Conservation (phyloP, 192 early-diverging fungal species). For the Coemansia sp. region DNA sequence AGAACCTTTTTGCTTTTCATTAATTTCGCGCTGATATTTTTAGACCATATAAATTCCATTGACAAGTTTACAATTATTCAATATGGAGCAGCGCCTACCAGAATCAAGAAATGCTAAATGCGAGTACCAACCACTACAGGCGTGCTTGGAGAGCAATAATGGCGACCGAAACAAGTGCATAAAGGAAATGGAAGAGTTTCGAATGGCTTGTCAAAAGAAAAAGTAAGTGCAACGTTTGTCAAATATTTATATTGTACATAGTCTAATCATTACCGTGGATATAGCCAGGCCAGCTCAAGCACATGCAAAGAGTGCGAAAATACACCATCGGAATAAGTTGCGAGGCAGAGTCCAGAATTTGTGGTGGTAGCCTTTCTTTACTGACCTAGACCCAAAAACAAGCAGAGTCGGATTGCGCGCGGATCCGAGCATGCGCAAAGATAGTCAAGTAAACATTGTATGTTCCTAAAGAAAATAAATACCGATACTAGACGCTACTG, state of each 20-base stretch:
- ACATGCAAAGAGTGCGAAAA: conserved; percentile 2
- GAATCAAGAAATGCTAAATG: conserved; percentile 22
- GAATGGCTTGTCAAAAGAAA: conserved; percentile 54
- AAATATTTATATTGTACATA: not conserved
- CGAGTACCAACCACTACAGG: conserved; percentile 59
- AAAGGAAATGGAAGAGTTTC: conserved; percentile 65
- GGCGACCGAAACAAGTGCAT: conserved; percentile 60
- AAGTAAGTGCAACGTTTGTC: conserved; percentile 20
- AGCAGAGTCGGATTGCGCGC: too few relatives aligned
- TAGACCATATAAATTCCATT: not conserved
- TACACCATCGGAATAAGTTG: not conserved
- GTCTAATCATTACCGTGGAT: not conserved
- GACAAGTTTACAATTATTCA: too few relatives aligned
- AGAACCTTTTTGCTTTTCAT: too few relatives aligned
- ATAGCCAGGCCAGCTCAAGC: not conserved
- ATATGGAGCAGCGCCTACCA: not conserved
- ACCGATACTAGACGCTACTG: not conserved
- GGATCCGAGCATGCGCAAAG: too few relatives aligned
- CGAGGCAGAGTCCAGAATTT: not conserved
- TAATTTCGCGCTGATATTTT: not conserved
- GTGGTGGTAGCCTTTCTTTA: not conserved
- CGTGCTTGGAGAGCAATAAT: conserved; percentile 56
- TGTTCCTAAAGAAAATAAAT: conserved; percentile 1
- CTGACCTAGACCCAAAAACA: too few relatives aligned
- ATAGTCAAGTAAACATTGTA: not conserved